phyloP scores from a whole-genome alignment of 345 rosid species.

The Moringa oleifera region DNA sequence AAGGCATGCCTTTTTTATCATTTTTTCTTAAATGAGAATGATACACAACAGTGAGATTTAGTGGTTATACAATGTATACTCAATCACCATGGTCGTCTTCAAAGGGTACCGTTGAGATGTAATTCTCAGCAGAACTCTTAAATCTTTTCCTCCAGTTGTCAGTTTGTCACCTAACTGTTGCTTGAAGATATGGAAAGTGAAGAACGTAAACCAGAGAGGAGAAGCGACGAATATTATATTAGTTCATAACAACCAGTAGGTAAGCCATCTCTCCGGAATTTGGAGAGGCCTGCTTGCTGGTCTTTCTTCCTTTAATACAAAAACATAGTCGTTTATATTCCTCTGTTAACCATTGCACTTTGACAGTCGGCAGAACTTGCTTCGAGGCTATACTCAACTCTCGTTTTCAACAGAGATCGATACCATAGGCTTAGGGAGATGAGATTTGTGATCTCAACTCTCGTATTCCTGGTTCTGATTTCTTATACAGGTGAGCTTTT shows the following conservation, averaged over 20 bases:
- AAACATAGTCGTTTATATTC: slow-evolving; percentile 3
- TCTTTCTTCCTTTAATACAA: slow-evolving; percentile 20
- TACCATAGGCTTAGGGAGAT: slow-evolving; percentile 16
- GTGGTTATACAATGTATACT: neutral
- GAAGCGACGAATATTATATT: slow-evolving; percentile 8
- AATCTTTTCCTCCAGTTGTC: slow-evolving; percentile 30
- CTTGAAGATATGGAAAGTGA: slow-evolving; percentile 56
- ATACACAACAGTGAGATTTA: no score
- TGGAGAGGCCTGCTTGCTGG: slow-evolving; percentile 16
- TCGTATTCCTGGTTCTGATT: slow-evolving; percentile 34
- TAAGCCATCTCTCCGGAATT: slow-evolving; percentile 25
- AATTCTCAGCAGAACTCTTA: slow-evolving; percentile 25
- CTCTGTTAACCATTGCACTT: no score
- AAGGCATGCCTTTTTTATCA: neutral
- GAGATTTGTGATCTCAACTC: slow-evolving; percentile 30
- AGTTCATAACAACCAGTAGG: slow-evolving; percentile 53
- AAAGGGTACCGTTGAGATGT: slow-evolving; percentile 41
- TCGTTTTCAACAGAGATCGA: no score
- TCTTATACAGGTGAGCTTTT: slow-evolving; percentile 39
- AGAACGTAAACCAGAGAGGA: slow-evolving; percentile 6
- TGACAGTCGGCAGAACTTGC: no score
- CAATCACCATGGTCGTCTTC: slow-evolving; percentile 9
- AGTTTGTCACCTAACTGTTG: slow-evolving; percentile 39
- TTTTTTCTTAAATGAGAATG: neutral
- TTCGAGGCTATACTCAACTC: no score